phyloP scores from a whole-genome alignment of 1,139 yeast species.

The Casaregolazyma suthepensis region DNA sequence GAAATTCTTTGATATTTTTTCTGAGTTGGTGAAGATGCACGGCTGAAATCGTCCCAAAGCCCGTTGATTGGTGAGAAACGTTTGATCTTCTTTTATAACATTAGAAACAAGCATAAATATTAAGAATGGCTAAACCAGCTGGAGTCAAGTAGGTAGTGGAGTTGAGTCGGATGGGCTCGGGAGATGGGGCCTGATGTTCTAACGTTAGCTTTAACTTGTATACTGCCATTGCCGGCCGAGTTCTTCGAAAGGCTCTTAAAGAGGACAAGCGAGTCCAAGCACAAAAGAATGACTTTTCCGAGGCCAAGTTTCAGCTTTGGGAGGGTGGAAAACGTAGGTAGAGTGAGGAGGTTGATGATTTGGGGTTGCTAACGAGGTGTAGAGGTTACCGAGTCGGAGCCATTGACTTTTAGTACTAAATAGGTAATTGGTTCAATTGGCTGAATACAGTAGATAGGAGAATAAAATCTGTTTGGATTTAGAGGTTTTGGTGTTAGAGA shows the following conservation, averaged over 20 bases:
- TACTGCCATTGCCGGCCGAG: slow-evolving; percentile 83
- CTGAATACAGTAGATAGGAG: background rate
- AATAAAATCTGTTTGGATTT: background rate
- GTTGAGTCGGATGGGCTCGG: background rate
- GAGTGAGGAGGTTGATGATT: background rate
- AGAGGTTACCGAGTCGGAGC: background rate
- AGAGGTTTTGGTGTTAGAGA: too few species aligned
- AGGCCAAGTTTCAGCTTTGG: slow-evolving; percentile 68
- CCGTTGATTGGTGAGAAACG: slow-evolving; percentile 4
- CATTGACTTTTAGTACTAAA: background rate
- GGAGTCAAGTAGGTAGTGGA: slow-evolving; percentile 29
- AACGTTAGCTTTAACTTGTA: slow-evolving; percentile 67
- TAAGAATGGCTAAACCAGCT: slow-evolving; percentile 24
- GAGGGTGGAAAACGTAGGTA: slow-evolving; percentile 56
- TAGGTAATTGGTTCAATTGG: background rate
- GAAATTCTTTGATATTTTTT: background rate
- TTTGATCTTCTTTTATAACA: background rate
- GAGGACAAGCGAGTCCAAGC: slow-evolving; percentile 74
- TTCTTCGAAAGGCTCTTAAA: slow-evolving; percentile 85
- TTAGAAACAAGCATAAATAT: slow-evolving; percentile 1
- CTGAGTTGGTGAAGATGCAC: background rate
- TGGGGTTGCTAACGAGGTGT: background rate
- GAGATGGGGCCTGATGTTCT: background rate
- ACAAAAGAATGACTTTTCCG: slow-evolving; percentile 69
- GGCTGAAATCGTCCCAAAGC: slow-evolving; percentile 4